A percentile compares a stretch with the other conserved stretches of the same genome.
These are phyloP conservation scores for Fusarium dlaminii DNA, from an alignment of 2,329 filamentous ascomycete genomes.

Conservation along the genomic window DNA sequence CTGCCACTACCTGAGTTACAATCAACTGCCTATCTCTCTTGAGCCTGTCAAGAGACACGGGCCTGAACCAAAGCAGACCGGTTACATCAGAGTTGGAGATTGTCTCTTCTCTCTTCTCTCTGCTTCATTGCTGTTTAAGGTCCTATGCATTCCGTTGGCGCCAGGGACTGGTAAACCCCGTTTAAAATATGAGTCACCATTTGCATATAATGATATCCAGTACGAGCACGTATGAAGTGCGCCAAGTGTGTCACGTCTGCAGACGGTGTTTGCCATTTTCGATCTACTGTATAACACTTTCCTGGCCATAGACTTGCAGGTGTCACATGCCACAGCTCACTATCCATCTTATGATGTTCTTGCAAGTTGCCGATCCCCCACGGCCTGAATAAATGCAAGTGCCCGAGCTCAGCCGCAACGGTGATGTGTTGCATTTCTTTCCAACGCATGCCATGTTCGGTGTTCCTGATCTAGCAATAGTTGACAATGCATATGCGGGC, in stretches of 20 bases:
- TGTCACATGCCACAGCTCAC: neutral
- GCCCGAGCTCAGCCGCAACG: neutral
- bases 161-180: neutral
- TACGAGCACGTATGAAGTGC: neutral
- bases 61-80: no score
- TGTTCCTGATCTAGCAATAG: no score
- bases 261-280: fast-evolving
- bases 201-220: neutral
- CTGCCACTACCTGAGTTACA: neutral
- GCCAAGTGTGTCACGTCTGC: neutral
- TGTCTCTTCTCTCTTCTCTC: fast-evolving
- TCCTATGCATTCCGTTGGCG: neutral
- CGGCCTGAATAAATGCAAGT: neutral
- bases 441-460: fast-evolving
- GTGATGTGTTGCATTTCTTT: neutral
- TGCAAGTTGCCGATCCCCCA: neutral
- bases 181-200: neutral
- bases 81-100: fast-evolving
- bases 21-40: neutral
- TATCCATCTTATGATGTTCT: neutral
- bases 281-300: neutral
- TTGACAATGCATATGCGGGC: neutral
- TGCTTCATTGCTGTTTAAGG: fast-evolving
- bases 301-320: neutral
- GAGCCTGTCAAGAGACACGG: neutral